Evolutionary conservation across 345 rosid species (phyloP), one percentile per base, ranked within the genome.

Genomic region (Leavenworthia alabamica): DNA sequence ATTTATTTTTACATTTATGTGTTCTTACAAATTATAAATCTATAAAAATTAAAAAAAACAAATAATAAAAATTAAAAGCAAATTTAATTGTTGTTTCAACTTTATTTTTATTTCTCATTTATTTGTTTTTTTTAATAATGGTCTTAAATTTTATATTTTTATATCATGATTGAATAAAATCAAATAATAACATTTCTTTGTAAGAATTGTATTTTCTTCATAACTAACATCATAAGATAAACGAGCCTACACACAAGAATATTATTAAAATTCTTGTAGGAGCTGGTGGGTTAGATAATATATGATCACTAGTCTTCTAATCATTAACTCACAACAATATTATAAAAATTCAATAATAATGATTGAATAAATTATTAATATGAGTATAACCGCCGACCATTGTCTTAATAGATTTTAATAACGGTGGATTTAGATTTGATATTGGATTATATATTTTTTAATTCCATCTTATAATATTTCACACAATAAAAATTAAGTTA

Each of bases 281-380:
- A 44, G 56, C 44, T 53, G 62, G 73, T 61, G 56, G 33, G 16
- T 69, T n/a, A n/a, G n/a, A n/a, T n/a, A n/a, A n/a, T n/a, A n/a
- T n/a, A n/a, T n/a, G n/a, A n/a, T n/a, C n/a, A n/a, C n/a, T n/a
- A n/a, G n/a, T n/a, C n/a, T n/a, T n/a, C n/a, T n/a, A n/a, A n/a
- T n/a, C n/a, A n/a, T n/a, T n/a, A n/a, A n/a, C n/a, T n/a, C n/a
- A n/a, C n/a, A n/a, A n/a, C n/a, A n/a, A n/a, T n/a, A n/a, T n/a
- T n/a, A n/a, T n/a, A n/a, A n/a, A n/a, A n/a, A n/a, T n/a, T n/a
- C n/a, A n/a, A n/a, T n/a, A n/a, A n/a, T n/a, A n/a, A n/a, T n/a
- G n/a, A n/a, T n/a, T n/a, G n/a, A n/a, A n/a, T n/a, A n/a, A n/a
- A n/a, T n/a, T n/a, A n/a, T n/a, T n/a, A n/a, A n/a, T n/a, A n/a